These are phyloP conservation scores for Nakazawaea sp. DNA, from an alignment of 805 yeast species.

Conservation along the genomic window DNA sequence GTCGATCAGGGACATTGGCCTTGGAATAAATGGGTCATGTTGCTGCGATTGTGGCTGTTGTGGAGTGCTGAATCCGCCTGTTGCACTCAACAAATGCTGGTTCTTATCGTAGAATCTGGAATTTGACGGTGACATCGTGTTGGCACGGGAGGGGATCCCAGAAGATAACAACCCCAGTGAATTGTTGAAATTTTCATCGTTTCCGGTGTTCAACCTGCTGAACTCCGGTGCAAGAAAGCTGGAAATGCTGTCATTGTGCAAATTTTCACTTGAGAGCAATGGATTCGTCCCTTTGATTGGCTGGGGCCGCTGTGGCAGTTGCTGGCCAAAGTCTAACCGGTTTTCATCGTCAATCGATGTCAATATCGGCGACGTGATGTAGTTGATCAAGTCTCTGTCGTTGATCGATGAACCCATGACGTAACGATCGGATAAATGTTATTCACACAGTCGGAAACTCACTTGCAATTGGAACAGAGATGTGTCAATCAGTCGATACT, in stretches of 20 bases:
- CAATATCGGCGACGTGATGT: slow-evolving; percentile 13
- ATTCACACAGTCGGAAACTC: no score
- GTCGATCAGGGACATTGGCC: slow-evolving; percentile 10
- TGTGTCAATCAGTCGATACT: no score
- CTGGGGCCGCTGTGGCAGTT: background rate
- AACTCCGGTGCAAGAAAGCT: slow-evolving; percentile 4
- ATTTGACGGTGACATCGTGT: slow-evolving; percentile 8
- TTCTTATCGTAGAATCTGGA: slow-evolving; percentile 10
- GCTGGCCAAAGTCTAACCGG: slow-evolving; percentile 8
- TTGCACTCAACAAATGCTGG: background rate
- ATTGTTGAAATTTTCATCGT: background rate
- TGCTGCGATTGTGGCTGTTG: no score
- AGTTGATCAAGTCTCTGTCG: slow-evolving; percentile 8
- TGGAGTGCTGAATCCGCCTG: no score
- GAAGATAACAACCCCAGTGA: slow-evolving; percentile 1
- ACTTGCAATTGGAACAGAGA: no score
- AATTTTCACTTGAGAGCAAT: no score
- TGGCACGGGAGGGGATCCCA: slow-evolving; percentile 4
- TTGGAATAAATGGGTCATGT: slow-evolving; percentile 2
- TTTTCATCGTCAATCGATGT: slow-evolving; percentile 13
- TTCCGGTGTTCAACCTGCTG: slow-evolving; percentile 3
- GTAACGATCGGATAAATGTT: no score
- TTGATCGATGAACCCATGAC: background rate
- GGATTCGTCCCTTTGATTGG: no score
- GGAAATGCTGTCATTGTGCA: background rate